Evolutionary conservation across 1,284 basidiomycete genomes (phyloP), one percentile per base, ranked within the genome.

Genomic region (Tylopilus orsonianus): DNA sequence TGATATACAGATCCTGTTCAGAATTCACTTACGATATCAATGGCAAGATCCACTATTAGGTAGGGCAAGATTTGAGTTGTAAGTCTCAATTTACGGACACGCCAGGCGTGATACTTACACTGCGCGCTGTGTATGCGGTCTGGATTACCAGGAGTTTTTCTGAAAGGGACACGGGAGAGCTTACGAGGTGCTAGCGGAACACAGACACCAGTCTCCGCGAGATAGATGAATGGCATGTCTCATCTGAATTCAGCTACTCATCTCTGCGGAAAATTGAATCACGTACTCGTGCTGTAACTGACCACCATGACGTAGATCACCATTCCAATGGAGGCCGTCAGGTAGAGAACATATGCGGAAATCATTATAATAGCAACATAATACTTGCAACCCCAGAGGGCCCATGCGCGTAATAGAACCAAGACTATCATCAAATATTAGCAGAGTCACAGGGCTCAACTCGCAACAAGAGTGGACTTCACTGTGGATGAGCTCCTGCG

Each of bases 331-430:
- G 5, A 13, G 18, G 30, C 10, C 38, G 5, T 5, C 14, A 54
- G 13, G 24, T 55, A 55, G 5, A 32, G 2, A 9, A 26, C 7
- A 13, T 55, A 56, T 8, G 18, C 14, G 7, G 24, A 6, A 8
- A 45, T 35, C 18, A 54, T 8, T 8, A 23, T 19, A 3, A 18
- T 22, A 8, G 39, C 40, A 7, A 37, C 30, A 9, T 10, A 8
- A 34, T 19, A 9, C 2, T 20, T 16, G 18, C 54, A 48, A 5
- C 54, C 54, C 54, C 54, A 55, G 18, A 55, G 44, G 8, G 54
- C 54, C 48, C 54, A 55, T 1, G 53, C 53, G 13, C 54, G 41
- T 12, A 55, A 13, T 24, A 55, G 34, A 13, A 55, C 54, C 38
- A 55, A 42, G 22, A 55, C 54, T 55, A 20, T 2, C 4, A 7